These are phyloP conservation scores for Penicillium sp. DNA, from an alignment of 2,329 filamentous ascomycete species.

Conservation along the genomic window DNA sequence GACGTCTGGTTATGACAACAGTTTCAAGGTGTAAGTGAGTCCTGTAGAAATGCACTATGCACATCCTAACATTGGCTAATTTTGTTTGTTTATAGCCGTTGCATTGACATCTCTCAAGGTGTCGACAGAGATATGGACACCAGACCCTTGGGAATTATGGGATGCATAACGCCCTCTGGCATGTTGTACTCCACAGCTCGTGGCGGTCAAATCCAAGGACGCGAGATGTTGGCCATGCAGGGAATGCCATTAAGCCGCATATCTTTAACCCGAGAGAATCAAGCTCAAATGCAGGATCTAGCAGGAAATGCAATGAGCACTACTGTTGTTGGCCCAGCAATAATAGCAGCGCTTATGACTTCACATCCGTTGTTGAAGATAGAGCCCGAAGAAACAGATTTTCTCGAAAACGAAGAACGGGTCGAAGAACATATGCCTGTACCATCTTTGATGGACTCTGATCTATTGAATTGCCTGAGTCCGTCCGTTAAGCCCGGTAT, in stretches of 20 bases:
- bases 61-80: not conserved
- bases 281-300: constrained; percentile 62
- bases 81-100: constrained; percentile 25
- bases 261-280: constrained; percentile 60
- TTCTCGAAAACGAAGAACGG: constrained; percentile 13
- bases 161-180: constrained; percentile 66
- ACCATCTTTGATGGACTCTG: constrained; percentile 7
- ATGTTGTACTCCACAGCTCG: constrained; percentile 58
- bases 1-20: constrained; percentile 52
- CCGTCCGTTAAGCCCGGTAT: constrained; percentile 1
- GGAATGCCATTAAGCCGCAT: constrained; percentile 63
- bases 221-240: constrained; percentile 63
- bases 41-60: not conserved
- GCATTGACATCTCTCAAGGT: constrained; percentile 68
- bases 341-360: constrained; percentile 56
- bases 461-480: constrained; percentile 16
- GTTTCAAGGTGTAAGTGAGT: constrained; percentile 50
- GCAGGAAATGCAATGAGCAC: constrained; percentile 78
- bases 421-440: not conserved
- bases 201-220: constrained; percentile 58
- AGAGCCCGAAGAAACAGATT: not conserved
- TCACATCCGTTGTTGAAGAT: constrained; percentile 3
- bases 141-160: constrained; percentile 53
- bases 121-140: constrained; percentile 57
- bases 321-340: constrained; percentile 63